Base-by-base conservation (phyloP, 2,329 filamentous ascomycete species). In the Hymenoscyphus fructigenus region DNA sequence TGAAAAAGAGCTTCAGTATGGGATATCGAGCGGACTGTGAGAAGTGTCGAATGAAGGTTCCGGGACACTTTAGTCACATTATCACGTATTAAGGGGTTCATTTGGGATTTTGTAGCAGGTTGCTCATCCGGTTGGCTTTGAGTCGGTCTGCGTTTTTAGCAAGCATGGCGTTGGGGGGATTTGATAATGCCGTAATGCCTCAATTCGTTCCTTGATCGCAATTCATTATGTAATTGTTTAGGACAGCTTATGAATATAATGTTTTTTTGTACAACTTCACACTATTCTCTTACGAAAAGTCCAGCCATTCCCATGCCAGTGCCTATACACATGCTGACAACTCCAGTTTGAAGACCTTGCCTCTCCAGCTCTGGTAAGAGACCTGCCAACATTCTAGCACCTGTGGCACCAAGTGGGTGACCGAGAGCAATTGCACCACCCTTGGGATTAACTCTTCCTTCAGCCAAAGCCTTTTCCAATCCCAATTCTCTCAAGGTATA, bases 341-440 rank as follows among this genome's bases (percentile, higher is more conserved):
- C 91, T 70, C 93, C 93, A 58, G 96, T 81, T 77, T 94, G 84
- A 65, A 90, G 83, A 0, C 87, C 85, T 62, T 83, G 84, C 71
- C 91, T 78, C 78, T 86, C 80, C 86, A 91, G 74, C 81, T 90
- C 83, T 78, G 85, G 76, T 80, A 96, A 75, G 81, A 85, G 72
- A 83, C 71, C 70, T 94, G 77, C 60, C 72, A 93, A 79, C 84
- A 96, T 90, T 70, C 93, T 83, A 34, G 91, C 92, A 38, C 92
- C 92, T 5, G 93, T 97, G 36, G 93, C 93, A 57, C 94, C 93
- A 0, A 97, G 83, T 5, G 93, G 93, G 77, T 97, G 94, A 1
- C 94, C 94, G 28, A 97, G 80, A n/a, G 94, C 93, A 77, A 97
- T 97, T 2, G 93, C 94, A 36, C 94, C 93, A 66, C 94, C 94